Percentiles rank a stretch among this genome's conserved stretches.
phyloP scores from a whole-genome alignment of 2,329 filamentous ascomycete genomes.

The Nothophaeocryptopus gaeumannii region DNA sequence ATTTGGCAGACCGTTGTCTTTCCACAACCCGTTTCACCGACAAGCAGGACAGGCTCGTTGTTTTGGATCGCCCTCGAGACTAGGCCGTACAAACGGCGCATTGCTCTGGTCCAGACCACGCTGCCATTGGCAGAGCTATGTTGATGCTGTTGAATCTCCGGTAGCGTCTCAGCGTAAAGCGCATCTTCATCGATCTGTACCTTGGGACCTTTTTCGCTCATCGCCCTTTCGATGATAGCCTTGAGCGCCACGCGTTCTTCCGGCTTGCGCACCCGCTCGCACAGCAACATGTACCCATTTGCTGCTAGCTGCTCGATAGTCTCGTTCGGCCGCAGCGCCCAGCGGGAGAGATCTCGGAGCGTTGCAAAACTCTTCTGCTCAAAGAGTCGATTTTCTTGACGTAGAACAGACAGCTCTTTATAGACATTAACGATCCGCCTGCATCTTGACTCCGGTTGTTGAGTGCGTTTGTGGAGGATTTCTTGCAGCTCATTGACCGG shows the following conservation, averaged over 20 bases:
- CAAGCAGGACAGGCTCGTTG: conserved; percentile 88
- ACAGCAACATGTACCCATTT: conserved; percentile 95
- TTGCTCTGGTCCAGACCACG: conserved; percentile 92
- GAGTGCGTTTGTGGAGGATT: conserved; percentile 83
- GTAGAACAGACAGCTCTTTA: conserved; percentile 81
- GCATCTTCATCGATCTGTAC: conserved; percentile 71
- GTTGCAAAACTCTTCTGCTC: conserved; percentile 98
- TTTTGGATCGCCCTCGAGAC: conserved; percentile 83
- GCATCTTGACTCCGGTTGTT: conserved; percentile 89
- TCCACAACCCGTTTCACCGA: conserved; percentile 95
- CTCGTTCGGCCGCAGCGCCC: conserved; percentile 82
- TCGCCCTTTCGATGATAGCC: conserved; percentile 80
- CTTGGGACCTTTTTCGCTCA: conserved; percentile 58
- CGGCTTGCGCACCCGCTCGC: conserved; percentile 86
- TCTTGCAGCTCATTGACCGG: conserved; percentile 89
- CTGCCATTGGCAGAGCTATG: conserved; percentile 52
- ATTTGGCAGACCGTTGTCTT: conserved; percentile 97
- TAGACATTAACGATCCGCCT: conserved; percentile 90
- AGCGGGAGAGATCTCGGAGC: conserved; percentile 89
- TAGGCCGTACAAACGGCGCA: conserved; percentile 85
- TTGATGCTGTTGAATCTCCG: conserved; percentile 38
- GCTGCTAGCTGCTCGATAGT: conserved; percentile 82
- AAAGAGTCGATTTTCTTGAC: conserved; percentile 87
- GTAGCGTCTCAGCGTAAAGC: conserved; percentile 61
- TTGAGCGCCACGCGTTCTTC: conserved; percentile 85